Evolutionary conservation across 345 rosid genomes (phyloP).

Genomic region (Sisymbrium altissimum): DNA sequence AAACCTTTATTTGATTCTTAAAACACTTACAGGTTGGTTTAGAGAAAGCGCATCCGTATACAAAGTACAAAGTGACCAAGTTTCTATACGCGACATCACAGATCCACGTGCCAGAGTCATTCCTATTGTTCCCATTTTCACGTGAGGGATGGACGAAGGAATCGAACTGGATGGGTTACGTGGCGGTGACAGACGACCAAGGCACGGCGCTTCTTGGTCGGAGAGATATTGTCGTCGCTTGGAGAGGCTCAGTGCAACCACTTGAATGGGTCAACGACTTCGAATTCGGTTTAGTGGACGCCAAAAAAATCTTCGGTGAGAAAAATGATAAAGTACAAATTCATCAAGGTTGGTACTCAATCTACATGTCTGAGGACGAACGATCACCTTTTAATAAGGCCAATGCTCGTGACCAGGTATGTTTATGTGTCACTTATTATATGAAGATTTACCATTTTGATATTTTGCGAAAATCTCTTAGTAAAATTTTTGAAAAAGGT

Average conservation of each 20-base stretch:
- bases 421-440: neutral
- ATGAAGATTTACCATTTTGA: neutral
- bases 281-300: slow-evolving; percentile 50
- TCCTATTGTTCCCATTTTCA: slow-evolving; percentile 53
- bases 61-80: slow-evolving; percentile 60
- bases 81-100: slow-evolving; percentile 70
- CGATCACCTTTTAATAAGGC: slow-evolving; percentile 55
- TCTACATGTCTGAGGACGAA: slow-evolving; percentile 68
- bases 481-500: slow-evolving; percentile 7
- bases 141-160: slow-evolving; percentile 86
- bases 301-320: slow-evolving; percentile 46
- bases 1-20: neutral
- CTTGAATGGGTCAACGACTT: slow-evolving; percentile 77
- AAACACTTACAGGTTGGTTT: slow-evolving; percentile 39
- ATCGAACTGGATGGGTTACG: slow-evolving; percentile 82
- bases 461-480: neutral
- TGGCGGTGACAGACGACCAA: slow-evolving; percentile 77
- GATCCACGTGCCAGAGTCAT: slow-evolving; percentile 60
- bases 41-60: slow-evolving; percentile 51
- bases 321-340: slow-evolving; percentile 36
- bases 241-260: slow-evolving; percentile 77
- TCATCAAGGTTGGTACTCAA: slow-evolving; percentile 85
- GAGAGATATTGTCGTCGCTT: slow-evolving; percentile 77
- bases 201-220: slow-evolving; percentile 61
- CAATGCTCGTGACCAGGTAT: slow-evolving; percentile 69